phyloP scores from a whole-genome alignment of 2,329 filamentous ascomycete genomes.

The Claviceps sorghi region DNA sequence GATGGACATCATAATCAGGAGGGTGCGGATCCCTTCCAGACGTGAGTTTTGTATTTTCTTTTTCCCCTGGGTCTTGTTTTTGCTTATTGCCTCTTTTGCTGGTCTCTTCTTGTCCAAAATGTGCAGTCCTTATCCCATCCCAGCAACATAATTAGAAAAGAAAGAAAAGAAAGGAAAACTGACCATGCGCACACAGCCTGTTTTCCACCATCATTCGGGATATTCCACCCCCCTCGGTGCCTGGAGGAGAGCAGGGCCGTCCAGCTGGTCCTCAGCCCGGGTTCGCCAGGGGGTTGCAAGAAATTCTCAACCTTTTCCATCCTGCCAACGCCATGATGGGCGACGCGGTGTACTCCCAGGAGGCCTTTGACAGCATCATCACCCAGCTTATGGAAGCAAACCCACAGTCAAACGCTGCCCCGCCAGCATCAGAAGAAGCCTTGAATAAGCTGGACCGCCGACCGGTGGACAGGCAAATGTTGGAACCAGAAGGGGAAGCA shows the following conservation, averaged over 20 bases:
- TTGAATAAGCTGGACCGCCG: conserved; percentile 62
- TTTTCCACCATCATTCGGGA: conserved; percentile 31
- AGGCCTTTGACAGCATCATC: conserved; percentile 79
- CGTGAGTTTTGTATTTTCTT: conserved; percentile 23
- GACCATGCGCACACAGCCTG: conserved; percentile 21
- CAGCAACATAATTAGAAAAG: too few species aligned
- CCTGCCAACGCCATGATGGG: conserved; percentile 43
- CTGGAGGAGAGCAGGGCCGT: conserved; percentile 10
- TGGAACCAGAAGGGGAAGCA: conserved; percentile 49
- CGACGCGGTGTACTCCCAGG: conserved; percentile 81
- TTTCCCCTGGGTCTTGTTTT: not conserved
- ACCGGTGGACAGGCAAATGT: conserved; percentile 53
- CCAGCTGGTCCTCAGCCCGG: conserved; percentile 7
- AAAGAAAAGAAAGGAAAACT: not conserved
- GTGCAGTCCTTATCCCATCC: not conserved
- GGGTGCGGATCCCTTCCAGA: conserved; percentile 28
- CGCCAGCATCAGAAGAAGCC: conserved; percentile 61
- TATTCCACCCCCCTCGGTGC: conserved; percentile 18
- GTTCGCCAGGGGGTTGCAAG: conserved; percentile 27
- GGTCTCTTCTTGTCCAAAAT: not conserved
- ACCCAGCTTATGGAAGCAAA: conserved; percentile 79
- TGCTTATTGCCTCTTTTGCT: too few species aligned
- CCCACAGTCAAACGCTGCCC: conserved; percentile 59
- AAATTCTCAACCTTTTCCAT: conserved; percentile 40
- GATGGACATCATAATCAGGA: not conserved